Evolutionary conservation across 108 stramenopile species (phyloP), one percentile per base, ranked within the genome.

Genomic region (Skeletonema potamos): DNA sequence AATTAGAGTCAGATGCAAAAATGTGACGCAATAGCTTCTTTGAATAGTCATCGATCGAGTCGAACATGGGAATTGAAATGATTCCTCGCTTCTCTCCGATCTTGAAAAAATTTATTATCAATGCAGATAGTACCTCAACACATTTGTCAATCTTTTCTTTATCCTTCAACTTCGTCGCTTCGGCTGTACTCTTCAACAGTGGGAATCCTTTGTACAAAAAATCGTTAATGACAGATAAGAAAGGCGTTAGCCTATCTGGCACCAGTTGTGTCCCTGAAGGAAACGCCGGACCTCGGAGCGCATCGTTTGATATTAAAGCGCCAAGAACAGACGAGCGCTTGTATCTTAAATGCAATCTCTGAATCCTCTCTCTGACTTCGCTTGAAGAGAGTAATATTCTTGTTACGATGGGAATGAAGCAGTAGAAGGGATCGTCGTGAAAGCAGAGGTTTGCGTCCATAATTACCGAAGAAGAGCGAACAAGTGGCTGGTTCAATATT

Each of bases 381-480:
- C 1, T n/a, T 3, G 43, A 65, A 22, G 70, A 66, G n/a, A 66
- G 27, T n/a, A 71, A 11, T 22, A 66, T 64, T 39, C 27, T 71
- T n/a, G 70, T 66, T 15, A 71, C 64, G 46, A 71, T 71, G 46
- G 70, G 70, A 20, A 71, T 54, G 30, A 65, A 71, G 44, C 63
- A 71, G 48, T 71, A 71, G 29, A 71, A 71, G 12, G 70, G 70
- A 34, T 65, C 65, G 43, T 71, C 65, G 51, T 71, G 70, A 30
- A 66, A 71, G 54, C 70, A 71, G 27, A 30, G 64, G 54, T 71
- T 71, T 4, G 64, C 70, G 24, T 66, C 48, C 32, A 71, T 33
- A 32, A 71, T 58, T 20, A 41, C 55, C 28, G 67, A 41, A 20
- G 36, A 68, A 26, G 37, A 37, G 30, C 36, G 56, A 34, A 58